phyloP scores from a whole-genome alignment of 1,284 basidiomycete species.

The Coniophora puteana region DNA sequence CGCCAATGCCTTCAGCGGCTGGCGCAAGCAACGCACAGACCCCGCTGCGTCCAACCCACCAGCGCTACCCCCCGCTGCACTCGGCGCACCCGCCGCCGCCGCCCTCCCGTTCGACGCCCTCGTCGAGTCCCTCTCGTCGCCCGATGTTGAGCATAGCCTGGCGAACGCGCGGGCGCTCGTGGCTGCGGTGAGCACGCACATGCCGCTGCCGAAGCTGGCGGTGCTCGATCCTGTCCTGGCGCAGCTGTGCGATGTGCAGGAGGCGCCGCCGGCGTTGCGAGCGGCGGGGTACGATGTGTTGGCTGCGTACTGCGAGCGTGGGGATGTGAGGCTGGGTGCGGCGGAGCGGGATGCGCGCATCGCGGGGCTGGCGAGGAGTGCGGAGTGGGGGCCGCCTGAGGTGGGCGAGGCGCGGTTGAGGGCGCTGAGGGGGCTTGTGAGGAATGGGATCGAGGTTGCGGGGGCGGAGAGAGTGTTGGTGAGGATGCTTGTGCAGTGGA shows the following conservation, averaged over 20 bases:
- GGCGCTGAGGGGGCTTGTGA: conserved; percentile 58
- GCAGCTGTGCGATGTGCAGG: conserved; percentile 45
- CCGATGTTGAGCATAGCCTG: conserved; percentile 56
- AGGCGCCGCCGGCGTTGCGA: conserved; percentile 53
- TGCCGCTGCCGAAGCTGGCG: conserved; percentile 45
- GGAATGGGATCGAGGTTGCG: conserved; percentile 51
- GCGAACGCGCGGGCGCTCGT: conserved; percentile 43
- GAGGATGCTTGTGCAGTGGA: conserved; percentile 56
- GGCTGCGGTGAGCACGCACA: conserved; percentile 35
- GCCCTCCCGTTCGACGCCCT: conserved; percentile 41
- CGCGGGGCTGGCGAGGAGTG: too few species aligned
- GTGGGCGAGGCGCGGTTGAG: conserved; percentile 68
- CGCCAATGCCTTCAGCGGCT: conserved; percentile 33
- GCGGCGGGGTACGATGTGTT: conserved; percentile 69
- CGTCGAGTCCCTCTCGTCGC: conserved; percentile 48
- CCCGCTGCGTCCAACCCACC: conserved; percentile 24
- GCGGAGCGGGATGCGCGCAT: conserved; percentile 56
- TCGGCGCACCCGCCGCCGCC: conserved; percentile 15
- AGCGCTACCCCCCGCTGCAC: conserved; percentile 13
- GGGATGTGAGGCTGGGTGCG: conserved; percentile 42
- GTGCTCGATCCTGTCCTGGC: conserved; percentile 53
- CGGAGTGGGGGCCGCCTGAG: conserved; percentile 65
- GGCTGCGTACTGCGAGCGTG: conserved; percentile 60
- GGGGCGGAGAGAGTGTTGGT: conserved; percentile 61
- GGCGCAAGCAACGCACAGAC: conserved; percentile 39